phyloP scores from a whole-genome alignment of 352 stramenopile species.

The Phytophthora hibernalis region DNA sequence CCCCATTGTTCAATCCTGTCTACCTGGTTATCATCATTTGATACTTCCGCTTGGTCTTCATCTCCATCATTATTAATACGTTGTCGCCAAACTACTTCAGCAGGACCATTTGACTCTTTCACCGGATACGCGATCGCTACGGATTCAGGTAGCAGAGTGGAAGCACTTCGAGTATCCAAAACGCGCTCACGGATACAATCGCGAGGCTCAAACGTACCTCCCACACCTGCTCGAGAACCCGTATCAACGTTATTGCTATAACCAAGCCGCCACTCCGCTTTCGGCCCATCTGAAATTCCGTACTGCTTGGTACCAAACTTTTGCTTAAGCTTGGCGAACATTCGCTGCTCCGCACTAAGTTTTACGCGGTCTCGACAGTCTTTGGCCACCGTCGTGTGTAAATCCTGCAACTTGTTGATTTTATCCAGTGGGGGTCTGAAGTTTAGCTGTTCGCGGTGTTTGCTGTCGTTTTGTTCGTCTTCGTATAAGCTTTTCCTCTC shows the following conservation, averaged over 20 bases:
- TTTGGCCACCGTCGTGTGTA: constrained; percentile 58
- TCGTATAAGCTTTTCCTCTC: constrained; percentile 37
- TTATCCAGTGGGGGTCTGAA: constrained; percentile 59
- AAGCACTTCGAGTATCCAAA: constrained; percentile 14
- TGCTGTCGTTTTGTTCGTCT: constrained; percentile 59
- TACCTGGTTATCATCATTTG: constrained; percentile 11
- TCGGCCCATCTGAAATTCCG: background rate
- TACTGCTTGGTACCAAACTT: constrained; percentile 8
- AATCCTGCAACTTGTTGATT: constrained; percentile 51
- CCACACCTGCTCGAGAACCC: constrained; percentile 35
- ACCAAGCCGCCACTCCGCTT: constrained; percentile 53
- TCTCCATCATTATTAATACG: constrained; percentile 3
- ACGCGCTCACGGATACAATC: constrained; percentile 45
- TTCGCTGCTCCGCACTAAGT: constrained; percentile 22
- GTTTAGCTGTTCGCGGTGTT: constrained; percentile 55
- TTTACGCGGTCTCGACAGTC: constrained; percentile 25
- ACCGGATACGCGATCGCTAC: constrained; percentile 42
- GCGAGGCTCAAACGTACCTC: constrained; percentile 58
- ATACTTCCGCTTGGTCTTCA: constrained; percentile 13
- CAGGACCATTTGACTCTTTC: constrained; percentile 12
- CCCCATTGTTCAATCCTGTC: constrained; percentile 10
- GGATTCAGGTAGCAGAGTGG: constrained; percentile 23
- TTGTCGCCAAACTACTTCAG: constrained; percentile 28
- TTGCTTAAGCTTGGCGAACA: constrained; percentile 15
- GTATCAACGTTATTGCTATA: constrained; percentile 52